phyloP scores from a whole-genome alignment of 345 rosid genomes.

The Arabidopsis suecica region DNA sequence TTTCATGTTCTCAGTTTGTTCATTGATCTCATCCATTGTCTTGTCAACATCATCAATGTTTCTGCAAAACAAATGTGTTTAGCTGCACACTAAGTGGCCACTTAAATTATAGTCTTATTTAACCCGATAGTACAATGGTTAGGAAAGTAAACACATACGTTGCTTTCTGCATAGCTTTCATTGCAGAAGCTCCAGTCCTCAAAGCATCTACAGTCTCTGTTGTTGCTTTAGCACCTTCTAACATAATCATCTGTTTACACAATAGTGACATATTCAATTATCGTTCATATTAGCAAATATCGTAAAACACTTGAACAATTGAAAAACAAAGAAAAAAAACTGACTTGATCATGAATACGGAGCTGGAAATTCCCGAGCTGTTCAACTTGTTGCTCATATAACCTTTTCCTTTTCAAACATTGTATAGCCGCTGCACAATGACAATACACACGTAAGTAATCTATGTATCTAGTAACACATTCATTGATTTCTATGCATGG shows the following conservation, averaged over 20 bases:
- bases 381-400: conserved; percentile 86
- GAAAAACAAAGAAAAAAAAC: neutral
- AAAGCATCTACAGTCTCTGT: conserved; percentile 90
- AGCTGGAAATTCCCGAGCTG: conserved; percentile 86
- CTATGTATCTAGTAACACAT: neutral
- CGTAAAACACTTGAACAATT: neutral
- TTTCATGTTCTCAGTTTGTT: conserved; percentile 90
- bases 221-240: conserved; percentile 93
- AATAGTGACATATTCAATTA: neutral
- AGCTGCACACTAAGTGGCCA: neutral
- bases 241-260: conserved; percentile 72
- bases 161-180: conserved; percentile 95
- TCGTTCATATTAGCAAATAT: neutral
- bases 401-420: conserved; percentile 89
- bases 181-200: conserved; percentile 81
- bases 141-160: conserved; percentile 55
- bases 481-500: neutral
- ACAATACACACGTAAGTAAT: conserved; percentile 15
- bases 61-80: conserved; percentile 50
- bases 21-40: conserved; percentile 92
- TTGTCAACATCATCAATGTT: conserved; percentile 93
- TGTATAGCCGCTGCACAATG: conserved; percentile 80
- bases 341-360: conserved; percentile 86
- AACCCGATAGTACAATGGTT: neutral
- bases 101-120: neutral